These are phyloP conservation scores for Gilbertella persicaria DNA, from an alignment of 371 early-diverging fungal genomes.

Conservation along the genomic window DNA sequence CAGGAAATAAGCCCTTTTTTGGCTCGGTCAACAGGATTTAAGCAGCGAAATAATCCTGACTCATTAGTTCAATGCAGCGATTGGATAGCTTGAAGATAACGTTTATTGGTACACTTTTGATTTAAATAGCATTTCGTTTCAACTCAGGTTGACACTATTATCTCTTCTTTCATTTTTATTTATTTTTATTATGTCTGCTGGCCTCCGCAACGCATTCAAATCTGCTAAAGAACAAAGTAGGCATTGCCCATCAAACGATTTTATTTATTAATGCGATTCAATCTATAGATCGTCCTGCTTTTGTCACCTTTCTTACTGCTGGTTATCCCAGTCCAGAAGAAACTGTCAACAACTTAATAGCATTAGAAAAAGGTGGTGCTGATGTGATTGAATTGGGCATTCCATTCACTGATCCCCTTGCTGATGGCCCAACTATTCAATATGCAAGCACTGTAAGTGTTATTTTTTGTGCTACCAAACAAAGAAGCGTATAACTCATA, in stretches of 20 bases:
- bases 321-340: constrained; percentile 83
- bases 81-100: not conserved
- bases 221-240: constrained; percentile 48
- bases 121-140: not conserved
- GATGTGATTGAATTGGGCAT: constrained; percentile 97
- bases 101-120: not conserved
- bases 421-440: constrained; percentile 97
- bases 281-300: constrained; percentile 83
- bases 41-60: not conserved
- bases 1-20: too few relatives aligned
- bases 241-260: too few relatives aligned
- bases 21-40: not conserved
- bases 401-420: constrained; percentile 97
- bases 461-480: not conserved
- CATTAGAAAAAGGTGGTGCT: constrained; percentile 89
- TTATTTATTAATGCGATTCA: too few relatives aligned
- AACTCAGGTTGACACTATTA: not conserved
- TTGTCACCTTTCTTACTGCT: constrained; percentile 93
- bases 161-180: not conserved
- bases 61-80: not conserved
- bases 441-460: constrained; percentile 77
- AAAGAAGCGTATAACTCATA: constrained; percentile 12
- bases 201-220: constrained; percentile 45
- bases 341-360: constrained; percentile 83
- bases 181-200: constrained; percentile 40